Conservation (phyloP, 2,329 filamentous ascomycete genomes). For the Aspergillus piperis region DNA sequence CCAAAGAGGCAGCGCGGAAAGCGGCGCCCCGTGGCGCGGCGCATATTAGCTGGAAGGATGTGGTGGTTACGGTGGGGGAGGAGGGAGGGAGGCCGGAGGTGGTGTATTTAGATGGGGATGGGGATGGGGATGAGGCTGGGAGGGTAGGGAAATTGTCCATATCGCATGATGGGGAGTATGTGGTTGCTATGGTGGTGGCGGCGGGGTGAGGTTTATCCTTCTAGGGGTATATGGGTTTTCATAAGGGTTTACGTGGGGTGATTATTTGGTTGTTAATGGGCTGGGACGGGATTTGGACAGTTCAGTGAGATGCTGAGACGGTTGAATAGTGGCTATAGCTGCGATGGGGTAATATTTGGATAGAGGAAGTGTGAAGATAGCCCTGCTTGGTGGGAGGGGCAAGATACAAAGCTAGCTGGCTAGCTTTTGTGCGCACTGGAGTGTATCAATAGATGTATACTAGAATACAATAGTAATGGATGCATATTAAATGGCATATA, state of each 20-base stretch:
- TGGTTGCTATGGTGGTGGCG: conserved; percentile 52
- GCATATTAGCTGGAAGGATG: conserved; percentile 62
- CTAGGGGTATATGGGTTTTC: neutral
- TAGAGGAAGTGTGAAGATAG: neutral
- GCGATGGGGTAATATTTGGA: neutral
- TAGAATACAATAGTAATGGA: neutral
- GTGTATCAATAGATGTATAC: neutral
- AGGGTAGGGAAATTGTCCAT: conserved; percentile 72
- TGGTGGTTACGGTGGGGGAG: conserved; percentile 47
- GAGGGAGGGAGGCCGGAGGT: conserved; percentile 38
- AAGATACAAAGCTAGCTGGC: neutral
- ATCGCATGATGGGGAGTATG: conserved; percentile 84
- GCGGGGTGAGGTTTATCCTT: conserved; percentile 27
- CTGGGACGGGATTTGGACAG: no score
- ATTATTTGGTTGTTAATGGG: no score
- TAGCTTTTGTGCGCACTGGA: neutral
- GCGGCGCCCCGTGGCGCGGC: conserved; percentile 60
- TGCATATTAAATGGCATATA: neutral
- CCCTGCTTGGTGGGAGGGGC: neutral
- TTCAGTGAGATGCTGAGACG: no score
- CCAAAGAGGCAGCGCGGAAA: conserved; percentile 75
- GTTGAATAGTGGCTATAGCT: no score
- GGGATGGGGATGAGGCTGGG: conserved; percentile 13
- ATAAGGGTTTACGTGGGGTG: no score
- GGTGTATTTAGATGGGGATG: conserved; percentile 32